Conservation (phyloP, 345 rosid species). For the Eucalyptus urophylla region DNA sequence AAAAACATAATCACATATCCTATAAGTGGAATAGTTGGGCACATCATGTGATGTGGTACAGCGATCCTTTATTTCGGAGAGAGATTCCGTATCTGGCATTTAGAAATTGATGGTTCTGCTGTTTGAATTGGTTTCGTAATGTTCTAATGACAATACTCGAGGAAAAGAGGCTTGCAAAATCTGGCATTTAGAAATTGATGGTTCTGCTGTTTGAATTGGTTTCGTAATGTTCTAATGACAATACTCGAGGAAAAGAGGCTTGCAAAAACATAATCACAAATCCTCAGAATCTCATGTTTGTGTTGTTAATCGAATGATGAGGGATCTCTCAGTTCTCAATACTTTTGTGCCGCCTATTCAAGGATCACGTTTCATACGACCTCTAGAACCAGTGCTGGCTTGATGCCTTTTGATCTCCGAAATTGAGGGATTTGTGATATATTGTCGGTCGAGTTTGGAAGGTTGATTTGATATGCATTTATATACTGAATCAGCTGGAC, state of each 20-base stretch:
- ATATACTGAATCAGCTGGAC: background rate
- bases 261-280: background rate
- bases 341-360: background rate
- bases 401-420: background rate
- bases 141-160: background rate
- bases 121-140: background rate
- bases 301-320: background rate
- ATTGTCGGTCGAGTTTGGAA: background rate
- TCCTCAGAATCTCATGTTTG: background rate
- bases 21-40: too few relatives aligned
- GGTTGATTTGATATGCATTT: background rate
- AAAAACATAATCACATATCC: background rate
- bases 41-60: background rate
- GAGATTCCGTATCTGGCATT: background rate
- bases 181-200: background rate
- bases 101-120: background rate
- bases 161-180: background rate
- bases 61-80: background rate
- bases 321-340: background rate
- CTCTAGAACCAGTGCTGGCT: background rate
- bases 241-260: background rate
- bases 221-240: background rate
- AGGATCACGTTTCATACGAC: background rate
- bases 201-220: background rate
- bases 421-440: background rate